Evolutionary conservation across 192 early-diverging fungal species (phyloP).

Genomic region (Kappamyces sp.): DNA sequence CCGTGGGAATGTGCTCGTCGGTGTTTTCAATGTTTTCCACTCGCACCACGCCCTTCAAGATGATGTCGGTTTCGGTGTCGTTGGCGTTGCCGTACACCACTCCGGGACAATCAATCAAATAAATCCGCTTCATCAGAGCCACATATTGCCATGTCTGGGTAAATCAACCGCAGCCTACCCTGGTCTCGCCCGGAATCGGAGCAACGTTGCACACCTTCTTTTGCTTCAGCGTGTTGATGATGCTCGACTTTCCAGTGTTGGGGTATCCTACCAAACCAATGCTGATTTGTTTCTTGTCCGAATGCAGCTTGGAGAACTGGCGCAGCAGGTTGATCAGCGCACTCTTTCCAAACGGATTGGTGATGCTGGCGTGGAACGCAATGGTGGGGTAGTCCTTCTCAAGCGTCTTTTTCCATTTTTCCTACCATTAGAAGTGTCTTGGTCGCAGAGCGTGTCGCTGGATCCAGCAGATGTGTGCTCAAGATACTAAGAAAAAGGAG

Average conservation of each 20-base stretch:
- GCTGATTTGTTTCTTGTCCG: constrained; percentile 97
- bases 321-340: constrained; percentile 96
- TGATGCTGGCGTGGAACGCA: constrained; percentile 98
- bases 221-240: constrained; percentile 93
- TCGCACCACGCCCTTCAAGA: constrained; percentile 94
- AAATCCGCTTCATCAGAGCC: constrained; percentile 96
- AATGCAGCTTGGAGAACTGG: constrained; percentile 90
- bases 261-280: constrained; percentile 98
- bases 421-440: constrained; percentile 36
- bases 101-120: constrained; percentile 98
- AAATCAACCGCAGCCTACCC: constrained; percentile 24
- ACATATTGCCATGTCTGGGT: constrained; percentile 96
- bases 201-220: constrained; percentile 99
- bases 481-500: constrained; percentile 34
- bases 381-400: constrained; percentile 91
- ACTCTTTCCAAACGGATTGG: constrained; percentile 98
- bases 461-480: constrained; percentile 29
- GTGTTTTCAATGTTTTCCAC: constrained; percentile 84
- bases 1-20: constrained; percentile 83
- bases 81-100: constrained; percentile 83
- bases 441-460: not conserved
- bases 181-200: constrained; percentile 97
- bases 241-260: constrained; percentile 95
- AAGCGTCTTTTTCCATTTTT: constrained; percentile 88
- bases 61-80: constrained; percentile 91